A percentile compares a stretch with the other conserved stretches of the same genome.
Conservation (phyloP, 2,329 filamentous ascomycete genomes). For the Colletotrichum lini region DNA sequence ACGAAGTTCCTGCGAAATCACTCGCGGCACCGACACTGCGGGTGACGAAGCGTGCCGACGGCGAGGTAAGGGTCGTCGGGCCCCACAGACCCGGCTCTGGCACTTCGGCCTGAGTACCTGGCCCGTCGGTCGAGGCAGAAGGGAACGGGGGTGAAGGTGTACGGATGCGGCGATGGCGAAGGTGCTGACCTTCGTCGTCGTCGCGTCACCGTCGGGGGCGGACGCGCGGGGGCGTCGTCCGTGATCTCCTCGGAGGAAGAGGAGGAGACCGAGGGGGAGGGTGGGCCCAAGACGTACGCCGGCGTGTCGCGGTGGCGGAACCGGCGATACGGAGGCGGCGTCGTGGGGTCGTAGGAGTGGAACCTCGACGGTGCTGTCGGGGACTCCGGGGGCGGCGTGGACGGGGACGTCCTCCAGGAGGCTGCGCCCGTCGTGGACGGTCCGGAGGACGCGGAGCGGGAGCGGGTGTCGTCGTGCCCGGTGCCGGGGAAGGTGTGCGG, state of each 20-base stretch:
- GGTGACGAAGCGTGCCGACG: not conserved
- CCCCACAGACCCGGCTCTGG: not conserved
- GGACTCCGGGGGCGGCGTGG: not conserved
- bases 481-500: not conserved
- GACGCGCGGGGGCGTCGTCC: not conserved
- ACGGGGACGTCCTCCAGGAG: not conserved
- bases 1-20: not conserved
- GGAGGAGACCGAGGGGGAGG: not conserved
- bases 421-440: not conserved
- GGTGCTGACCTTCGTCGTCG: not conserved
- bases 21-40: not conserved
- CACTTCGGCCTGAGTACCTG: no score
- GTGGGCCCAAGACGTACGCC: not conserved
- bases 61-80: not conserved
- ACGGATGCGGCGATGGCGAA: not conserved
- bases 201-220: not conserved
- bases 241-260: not conserved
- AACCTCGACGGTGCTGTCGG: not conserved
- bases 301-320: not conserved
- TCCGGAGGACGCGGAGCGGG: not conserved
- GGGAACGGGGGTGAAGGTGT: not conserved
- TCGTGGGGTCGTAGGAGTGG: not conserved
- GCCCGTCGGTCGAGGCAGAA: conserved; percentile 3
- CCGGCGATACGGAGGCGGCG: not conserved
- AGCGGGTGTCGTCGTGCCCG: not conserved